Evolutionary conservation across 345 rosid species (phyloP).

Genomic region (Trapa bicornis): DNA sequence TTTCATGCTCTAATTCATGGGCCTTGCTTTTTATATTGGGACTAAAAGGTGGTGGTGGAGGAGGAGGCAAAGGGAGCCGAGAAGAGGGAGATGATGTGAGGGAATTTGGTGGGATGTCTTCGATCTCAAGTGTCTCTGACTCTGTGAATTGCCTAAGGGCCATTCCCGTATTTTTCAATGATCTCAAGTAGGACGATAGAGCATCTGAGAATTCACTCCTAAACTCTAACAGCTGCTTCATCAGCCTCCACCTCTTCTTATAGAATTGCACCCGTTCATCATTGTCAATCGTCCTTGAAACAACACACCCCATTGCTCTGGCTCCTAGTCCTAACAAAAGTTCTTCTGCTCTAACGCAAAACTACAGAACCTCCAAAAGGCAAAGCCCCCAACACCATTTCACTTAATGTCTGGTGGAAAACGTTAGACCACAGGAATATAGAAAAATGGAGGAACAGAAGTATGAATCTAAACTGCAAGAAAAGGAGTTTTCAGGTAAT

Average conservation of each 20-base stretch:
- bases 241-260: slow-evolving; percentile 72
- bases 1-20: slow-evolving; percentile 18
- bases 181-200: slow-evolving; percentile 60
- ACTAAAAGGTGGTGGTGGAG: slow-evolving; percentile 73
- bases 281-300: slow-evolving; percentile 54
- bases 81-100: slow-evolving; percentile 42
- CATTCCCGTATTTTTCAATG: slow-evolving; percentile 72
- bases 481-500: background rate
- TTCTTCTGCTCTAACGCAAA: background rate
- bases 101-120: slow-evolving; percentile 22
- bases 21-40: slow-evolving; percentile 34
- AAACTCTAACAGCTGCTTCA: slow-evolving; percentile 52
- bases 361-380: background rate
- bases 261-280: slow-evolving; percentile 62
- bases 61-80: slow-evolving; percentile 56
- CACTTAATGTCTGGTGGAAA: background rate
- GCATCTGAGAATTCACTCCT: slow-evolving; percentile 80
- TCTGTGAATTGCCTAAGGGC: slow-evolving; percentile 90
- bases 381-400: background rate
- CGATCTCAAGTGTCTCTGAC: slow-evolving; percentile 66
- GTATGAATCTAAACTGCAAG: background rate
- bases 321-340: background rate
- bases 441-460: background rate
- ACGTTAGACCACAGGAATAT: background rate
- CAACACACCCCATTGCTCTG: slow-evolving; percentile 52